Conservation (phyloP, 345 rosid genomes). For the Euphorbia tirucalli region DNA sequence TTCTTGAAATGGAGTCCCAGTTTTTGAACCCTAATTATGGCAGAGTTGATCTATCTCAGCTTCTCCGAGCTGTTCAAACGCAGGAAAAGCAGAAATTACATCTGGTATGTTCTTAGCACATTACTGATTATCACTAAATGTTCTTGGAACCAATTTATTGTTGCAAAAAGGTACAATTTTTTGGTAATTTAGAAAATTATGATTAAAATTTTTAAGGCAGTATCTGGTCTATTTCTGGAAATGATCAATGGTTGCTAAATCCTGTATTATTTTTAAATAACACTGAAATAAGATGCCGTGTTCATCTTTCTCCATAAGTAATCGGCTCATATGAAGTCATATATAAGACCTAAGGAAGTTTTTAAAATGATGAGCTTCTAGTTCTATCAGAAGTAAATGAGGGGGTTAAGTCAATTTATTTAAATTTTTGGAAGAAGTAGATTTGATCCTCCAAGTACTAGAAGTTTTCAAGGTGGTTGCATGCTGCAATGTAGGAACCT, state of each 20-base stretch:
- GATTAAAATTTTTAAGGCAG: not conserved
- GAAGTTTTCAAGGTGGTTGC: no score
- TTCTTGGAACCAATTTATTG: not conserved
- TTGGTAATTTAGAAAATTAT: not conserved
- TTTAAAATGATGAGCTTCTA: not conserved
- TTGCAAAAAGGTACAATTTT: not conserved
- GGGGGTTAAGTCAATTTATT: not conserved
- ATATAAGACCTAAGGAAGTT: not conserved
- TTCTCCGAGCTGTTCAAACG: slow-evolving; percentile 70
- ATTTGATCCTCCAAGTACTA: no score
- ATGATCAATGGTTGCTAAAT: not conserved
- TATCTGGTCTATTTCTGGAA: not conserved
- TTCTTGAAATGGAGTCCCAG: slow-evolving; percentile 66
- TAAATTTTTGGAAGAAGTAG: not conserved
- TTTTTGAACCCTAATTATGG: slow-evolving; percentile 45
- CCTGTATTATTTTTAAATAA: not conserved
- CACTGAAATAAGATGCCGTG: not conserved
- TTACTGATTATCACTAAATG: not conserved
- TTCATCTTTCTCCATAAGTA: not conserved
- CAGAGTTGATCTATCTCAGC: slow-evolving; percentile 69
- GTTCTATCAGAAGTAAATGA: not conserved
- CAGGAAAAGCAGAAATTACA: slow-evolving; percentile 85
- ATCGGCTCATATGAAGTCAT: not conserved
- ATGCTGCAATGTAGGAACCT: no score
- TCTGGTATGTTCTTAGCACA: slow-evolving; percentile 38